Conservation (phyloP, 208 protist species). For the Leishmania tropica region DNA sequence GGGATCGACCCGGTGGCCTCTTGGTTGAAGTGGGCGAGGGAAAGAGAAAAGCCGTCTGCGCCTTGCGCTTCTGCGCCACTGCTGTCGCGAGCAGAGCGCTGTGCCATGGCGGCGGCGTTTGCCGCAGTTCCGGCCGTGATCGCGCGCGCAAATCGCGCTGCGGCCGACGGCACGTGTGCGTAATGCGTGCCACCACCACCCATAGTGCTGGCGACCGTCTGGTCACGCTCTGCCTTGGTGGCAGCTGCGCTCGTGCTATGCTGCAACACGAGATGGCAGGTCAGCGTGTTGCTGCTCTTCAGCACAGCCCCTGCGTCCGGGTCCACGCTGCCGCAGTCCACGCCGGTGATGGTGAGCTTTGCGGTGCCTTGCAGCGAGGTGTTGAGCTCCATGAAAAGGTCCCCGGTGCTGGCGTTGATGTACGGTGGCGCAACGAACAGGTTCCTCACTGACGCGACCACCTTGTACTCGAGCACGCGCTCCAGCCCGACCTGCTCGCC, state of each 20-base stretch:
- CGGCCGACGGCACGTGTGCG: conserved; percentile 21
- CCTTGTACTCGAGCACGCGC: conserved; percentile 71
- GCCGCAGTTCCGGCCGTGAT: conserved; percentile 1
- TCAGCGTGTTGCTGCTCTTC: conserved; percentile 51
- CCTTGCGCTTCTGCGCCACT: conserved; percentile 2
- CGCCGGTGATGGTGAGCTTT: conserved; percentile 41
- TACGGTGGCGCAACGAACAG: conserved; percentile 43
- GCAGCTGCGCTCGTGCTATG: conserved; percentile 21
- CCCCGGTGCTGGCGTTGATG: conserved; percentile 40
- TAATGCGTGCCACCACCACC: background rate
- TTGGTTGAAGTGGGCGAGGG: conserved; percentile 35
- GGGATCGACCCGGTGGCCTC: conserved; percentile 10
- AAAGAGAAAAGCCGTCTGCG: conserved; percentile 20
- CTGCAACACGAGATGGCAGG: conserved; percentile 29
- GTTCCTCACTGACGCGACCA: conserved; percentile 35
- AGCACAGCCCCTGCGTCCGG: conserved; percentile 26
- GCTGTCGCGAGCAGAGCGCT: conserved; percentile 3
- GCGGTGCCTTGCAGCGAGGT: conserved; percentile 50
- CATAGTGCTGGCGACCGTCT: conserved; percentile 1
- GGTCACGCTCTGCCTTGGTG: conserved; percentile 3
- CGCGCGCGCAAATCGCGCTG: conserved; percentile 3
- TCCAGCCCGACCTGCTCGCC: conserved; percentile 63
- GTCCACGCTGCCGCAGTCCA: conserved; percentile 61
- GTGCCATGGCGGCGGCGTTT: background rate
- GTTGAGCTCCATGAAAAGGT: conserved; percentile 59